These are phyloP conservation scores for Stevia rebaudiana DNA, from an alignment of 140 eudicot species.

Conservation along the genomic window DNA sequence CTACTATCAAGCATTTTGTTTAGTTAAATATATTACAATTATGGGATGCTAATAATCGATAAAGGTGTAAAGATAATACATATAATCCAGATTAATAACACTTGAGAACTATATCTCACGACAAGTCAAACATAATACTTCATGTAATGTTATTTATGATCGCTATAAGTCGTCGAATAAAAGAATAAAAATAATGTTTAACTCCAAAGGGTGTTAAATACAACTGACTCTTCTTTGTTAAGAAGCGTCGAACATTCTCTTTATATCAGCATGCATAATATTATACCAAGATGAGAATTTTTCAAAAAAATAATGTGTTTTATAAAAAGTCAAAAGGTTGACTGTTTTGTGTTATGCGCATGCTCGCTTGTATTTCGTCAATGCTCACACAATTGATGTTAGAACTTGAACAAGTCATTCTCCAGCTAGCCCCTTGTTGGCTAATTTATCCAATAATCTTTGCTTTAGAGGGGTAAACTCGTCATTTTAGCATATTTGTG, in stretches of 20 bases:
- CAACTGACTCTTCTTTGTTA: constrained; percentile 25
- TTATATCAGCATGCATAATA: constrained; percentile 20
- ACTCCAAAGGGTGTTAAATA: constrained; percentile 26
- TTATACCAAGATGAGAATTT: constrained; percentile 7
- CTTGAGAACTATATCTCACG: constrained; percentile 3
- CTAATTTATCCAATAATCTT: constrained; percentile 20
- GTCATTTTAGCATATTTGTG: neutral
- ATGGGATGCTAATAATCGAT: constrained; percentile 8
- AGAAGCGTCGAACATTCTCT: constrained; percentile 22
- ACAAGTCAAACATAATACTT: constrained; percentile 23
- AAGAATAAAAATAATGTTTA: constrained; percentile 7
- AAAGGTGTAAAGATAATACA: neutral
- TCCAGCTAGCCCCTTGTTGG: constrained; percentile 33
- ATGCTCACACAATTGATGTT: constrained; percentile 13
- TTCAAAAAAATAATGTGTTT: constrained; percentile 9
- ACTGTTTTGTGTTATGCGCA: constrained; percentile 20
- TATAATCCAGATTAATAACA: neutral
- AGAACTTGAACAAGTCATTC: constrained; percentile 30
- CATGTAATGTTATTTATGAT: constrained; percentile 20
- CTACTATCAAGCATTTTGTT: neutral
- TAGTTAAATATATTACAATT: neutral
- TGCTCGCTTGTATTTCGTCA: constrained; percentile 31
- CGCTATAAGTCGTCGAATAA: neutral
- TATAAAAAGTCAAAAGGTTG: constrained; percentile 25
- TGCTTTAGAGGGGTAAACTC: neutral